Evolutionary conservation across 1,139 yeast species (phyloP), one percentile per base, ranked within the genome.

Genomic region (Blastobotrys illinoisensis): DNA sequence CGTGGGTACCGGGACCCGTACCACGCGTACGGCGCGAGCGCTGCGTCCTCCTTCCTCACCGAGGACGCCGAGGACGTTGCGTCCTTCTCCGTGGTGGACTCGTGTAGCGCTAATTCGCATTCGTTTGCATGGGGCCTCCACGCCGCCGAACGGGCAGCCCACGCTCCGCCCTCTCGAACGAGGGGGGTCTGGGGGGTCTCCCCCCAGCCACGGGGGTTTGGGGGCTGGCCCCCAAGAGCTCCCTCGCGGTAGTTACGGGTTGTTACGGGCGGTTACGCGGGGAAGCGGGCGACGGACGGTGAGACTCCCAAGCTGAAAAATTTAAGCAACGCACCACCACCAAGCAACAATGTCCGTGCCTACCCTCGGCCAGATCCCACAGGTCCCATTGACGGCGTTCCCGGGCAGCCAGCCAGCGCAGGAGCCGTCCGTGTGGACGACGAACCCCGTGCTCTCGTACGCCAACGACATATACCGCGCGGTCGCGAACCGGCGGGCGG

Each of bases 381-480:
- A 50, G 57, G 59, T 49, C 58, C 60, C 46, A 50, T 57, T 54
- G 47, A 59, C 54, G 51, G 54, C 60, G 49, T 54, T 56, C 50
- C 56, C 60, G 49, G 60, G 58, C 48, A 55, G 51, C 48, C 55
- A 44, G 55, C 53, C 50, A 58, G 63, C 47, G 51, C 58, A 50
- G 56, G 58, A 45, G 54, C 66, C 71, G 40, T 60, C 72, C 26
- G 65, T 88, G 68, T 87, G 91, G 95, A 83, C 90, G 14, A 82
- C 91, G 52, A 88, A 88, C 76, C 96, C 97, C 54, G 82, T 88
- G 54, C 85, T 88, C 67, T 81, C 89, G 55, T 88, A 85, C 74
- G 77, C 88, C 66, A 85, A 87, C 71, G 88, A 86, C 69, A 87
- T 86, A 58, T 86, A 87, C 74, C 79, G 56, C 67, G 80, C 85